Evolutionary conservation across 2,329 filamentous ascomycete genomes (phyloP).

Genomic region (Rhynchosporium agropyri): DNA sequence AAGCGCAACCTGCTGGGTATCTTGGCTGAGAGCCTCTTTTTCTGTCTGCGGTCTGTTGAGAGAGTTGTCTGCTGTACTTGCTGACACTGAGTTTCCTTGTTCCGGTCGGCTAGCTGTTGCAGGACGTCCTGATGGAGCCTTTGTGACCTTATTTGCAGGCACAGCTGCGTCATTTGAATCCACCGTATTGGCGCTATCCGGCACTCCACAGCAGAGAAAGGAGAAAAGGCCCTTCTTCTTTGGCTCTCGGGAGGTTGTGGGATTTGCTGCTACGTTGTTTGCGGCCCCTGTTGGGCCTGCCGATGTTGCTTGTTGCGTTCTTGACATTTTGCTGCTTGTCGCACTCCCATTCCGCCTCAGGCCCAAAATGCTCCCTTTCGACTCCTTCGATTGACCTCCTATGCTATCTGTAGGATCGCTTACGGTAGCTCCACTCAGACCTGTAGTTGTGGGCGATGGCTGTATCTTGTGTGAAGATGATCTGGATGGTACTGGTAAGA

Average conservation of each 20-base stretch:
- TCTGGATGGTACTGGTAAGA: slow-evolving; percentile 62
- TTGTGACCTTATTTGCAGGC: slow-evolving; percentile 50
- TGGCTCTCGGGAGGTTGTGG: slow-evolving; percentile 37
- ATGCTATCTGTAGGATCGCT: slow-evolving; percentile 64
- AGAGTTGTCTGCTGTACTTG: slow-evolving; percentile 29
- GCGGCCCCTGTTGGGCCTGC: slow-evolving; percentile 45
- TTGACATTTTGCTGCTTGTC: slow-evolving; percentile 63
- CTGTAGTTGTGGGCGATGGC: slow-evolving; percentile 60
- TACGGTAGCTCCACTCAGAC: slow-evolving; percentile 61
- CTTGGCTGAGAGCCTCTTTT: slow-evolving; percentile 37
- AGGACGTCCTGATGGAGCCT: slow-evolving; percentile 43
- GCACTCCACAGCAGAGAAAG: slow-evolving; percentile 53
- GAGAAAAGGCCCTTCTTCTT: slow-evolving; percentile 50
- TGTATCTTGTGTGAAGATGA: slow-evolving; percentile 65
- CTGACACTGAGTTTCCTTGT: slow-evolving; percentile 25
- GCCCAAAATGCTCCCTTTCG: slow-evolving; percentile 64
- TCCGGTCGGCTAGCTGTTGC: slow-evolving; percentile 41
- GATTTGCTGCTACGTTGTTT: slow-evolving; percentile 38
- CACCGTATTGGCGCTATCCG: slow-evolving; percentile 45
- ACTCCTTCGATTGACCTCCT: slow-evolving; percentile 65
- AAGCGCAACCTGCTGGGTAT: slow-evolving; percentile 22
- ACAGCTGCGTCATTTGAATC: slow-evolving; percentile 48
- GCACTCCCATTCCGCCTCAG: slow-evolving; percentile 68
- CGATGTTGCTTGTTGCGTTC: slow-evolving; percentile 47
- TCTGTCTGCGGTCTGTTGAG: slow-evolving; percentile 31